Base-by-base conservation (phyloP, 108 stramenopile genomes). In the Asterionellopsis glacialis region DNA sequence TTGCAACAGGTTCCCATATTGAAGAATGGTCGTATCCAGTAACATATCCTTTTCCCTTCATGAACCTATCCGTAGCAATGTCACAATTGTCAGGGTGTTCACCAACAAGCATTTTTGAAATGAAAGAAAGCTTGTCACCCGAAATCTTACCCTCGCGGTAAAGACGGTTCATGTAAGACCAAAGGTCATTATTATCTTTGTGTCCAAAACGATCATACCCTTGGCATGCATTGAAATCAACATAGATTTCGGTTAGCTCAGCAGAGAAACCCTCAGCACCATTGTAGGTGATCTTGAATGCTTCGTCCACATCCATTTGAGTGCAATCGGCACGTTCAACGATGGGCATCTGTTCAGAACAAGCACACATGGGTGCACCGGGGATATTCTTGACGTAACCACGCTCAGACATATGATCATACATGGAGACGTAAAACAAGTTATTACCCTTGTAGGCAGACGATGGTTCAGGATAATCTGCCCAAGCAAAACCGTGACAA, bases 321-420 rank as follows among this genome's bases (percentile, higher is more conserved):
- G 77, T 82, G 42, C 81, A 82, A 57, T 82, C 81, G 28, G 71
- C 72, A 39, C 81, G 70, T 28, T 57, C 69, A n/a, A 78, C 77
- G 11, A 63, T 65, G 23, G 77, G 64, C 81, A 82, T 82, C 38
- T 82, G 68, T 55, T 76, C 75, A 13, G 69, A 18, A 57, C 75
- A 76, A 24, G 54, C 70, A 41, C 75, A 76, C 59, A 76, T 68
- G 41, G 75, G 75, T 15, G 75, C 67, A 11, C 74, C 74, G 21
- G 68, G 76, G 15, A 77, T 48, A 23, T 57, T 65, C 57, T 61
- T 21, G 23, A 25, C 47, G 59, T 73, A 77, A 11, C 76, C 76
- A 0, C 70, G 59, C 13, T 45, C 23, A 49, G 61, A 25, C 78
- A 79, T 68, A 54, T 74, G 73, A 51, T 74, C 73, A 60, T 70